Base-by-base conservation (phyloP, 176 grass and related monocot species). In the Melocanna baccifera region DNA sequence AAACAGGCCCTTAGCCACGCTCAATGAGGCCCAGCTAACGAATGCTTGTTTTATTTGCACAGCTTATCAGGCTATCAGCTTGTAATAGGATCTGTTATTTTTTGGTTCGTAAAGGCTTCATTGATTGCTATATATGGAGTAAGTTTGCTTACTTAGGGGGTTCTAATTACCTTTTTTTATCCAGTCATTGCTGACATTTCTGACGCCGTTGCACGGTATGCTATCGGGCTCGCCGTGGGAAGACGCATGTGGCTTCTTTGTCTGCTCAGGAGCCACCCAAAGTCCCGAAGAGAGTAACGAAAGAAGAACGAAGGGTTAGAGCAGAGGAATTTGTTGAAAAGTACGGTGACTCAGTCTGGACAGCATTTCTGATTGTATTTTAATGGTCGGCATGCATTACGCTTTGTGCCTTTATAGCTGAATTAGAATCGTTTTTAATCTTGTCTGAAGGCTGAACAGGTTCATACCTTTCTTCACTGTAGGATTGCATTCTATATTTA, bases 141-240 rank as follows among this genome's bases (percentile, higher is more conserved):
- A 14, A 59, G 74, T 59, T 76, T 59, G 20, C 0, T 3, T 41
- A 0, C 73, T 29, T 87, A 18, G 6, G 23, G 23, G 12, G 30
- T 29, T 52, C 67, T 46, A 18, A 46, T 71, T 7, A 46, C 45
- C 45, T 3, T 3, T 46, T 78, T 80, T 62, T 46, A n/a, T n/a
- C n/a, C 73, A 83, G 89, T 48, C 16, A 11, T 77, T 73, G 45
- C 78, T 87, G 79, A 68, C 67, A 62, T 87, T 57, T 84, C 55
- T 75, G 66, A 74, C 73, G 76, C 68, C 42, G 29, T 77, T 71
- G 64, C 36, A 39, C 71, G 77, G 28, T 68, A 12, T 66, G n/a
- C 23, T 36, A 72, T 28, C 25, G 76, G 36, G 67, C 62, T 65
- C 62, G 32, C 26, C 39, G 89, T 68, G 47, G 89, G 56, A 87